Conservation (phyloP, 2,329 filamentous ascomycete genomes). For the Corinectria fuckeliana region DNA sequence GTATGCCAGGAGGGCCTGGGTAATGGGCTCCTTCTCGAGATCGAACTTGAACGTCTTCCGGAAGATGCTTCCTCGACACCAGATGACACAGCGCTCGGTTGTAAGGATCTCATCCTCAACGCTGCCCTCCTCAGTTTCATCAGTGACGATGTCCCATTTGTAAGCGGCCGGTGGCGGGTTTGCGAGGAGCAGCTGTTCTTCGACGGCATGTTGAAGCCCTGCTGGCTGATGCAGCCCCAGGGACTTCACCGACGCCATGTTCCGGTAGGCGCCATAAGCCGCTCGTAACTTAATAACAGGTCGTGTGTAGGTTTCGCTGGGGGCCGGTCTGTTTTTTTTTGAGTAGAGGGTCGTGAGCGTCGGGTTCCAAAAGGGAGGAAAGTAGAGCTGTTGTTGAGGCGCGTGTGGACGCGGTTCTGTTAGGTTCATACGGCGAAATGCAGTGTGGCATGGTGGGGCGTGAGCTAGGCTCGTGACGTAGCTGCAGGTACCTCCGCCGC, state of each 20-base stretch:
- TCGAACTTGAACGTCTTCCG: slow-evolving; percentile 87
- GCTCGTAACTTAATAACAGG: slow-evolving; percentile 3
- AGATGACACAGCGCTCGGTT: slow-evolving; percentile 79
- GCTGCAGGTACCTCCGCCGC: slow-evolving; percentile 32
- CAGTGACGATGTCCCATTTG: slow-evolving; percentile 71
- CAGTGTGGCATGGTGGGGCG: slow-evolving; percentile 33
- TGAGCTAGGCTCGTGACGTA: slow-evolving; percentile 41
- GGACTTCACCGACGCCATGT: slow-evolving; percentile 90
- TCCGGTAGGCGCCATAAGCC: slow-evolving; percentile 44
- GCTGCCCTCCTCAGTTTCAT: slow-evolving; percentile 47
- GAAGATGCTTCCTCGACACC: slow-evolving; percentile 86
- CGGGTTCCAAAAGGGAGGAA: background rate
- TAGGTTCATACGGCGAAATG: slow-evolving; percentile 13
- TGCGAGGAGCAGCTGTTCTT: slow-evolving; percentile 76
- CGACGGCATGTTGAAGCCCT: slow-evolving; percentile 81
- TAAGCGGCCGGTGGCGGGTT: slow-evolving; percentile 73
- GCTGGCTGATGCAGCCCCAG: slow-evolving; percentile 90
- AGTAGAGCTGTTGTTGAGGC: slow-evolving; percentile 10
- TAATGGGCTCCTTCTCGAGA: slow-evolving; percentile 82
- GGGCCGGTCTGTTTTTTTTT: background rate
- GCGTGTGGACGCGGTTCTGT: slow-evolving; percentile 31
- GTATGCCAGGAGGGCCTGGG: slow-evolving; percentile 84
- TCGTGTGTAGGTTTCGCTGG: background rate
- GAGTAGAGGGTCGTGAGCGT: background rate
- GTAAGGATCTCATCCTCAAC: slow-evolving; percentile 81